Conservation (phyloP, 1,284 basidiomycete genomes). For the Phlebopus sp. region DNA sequence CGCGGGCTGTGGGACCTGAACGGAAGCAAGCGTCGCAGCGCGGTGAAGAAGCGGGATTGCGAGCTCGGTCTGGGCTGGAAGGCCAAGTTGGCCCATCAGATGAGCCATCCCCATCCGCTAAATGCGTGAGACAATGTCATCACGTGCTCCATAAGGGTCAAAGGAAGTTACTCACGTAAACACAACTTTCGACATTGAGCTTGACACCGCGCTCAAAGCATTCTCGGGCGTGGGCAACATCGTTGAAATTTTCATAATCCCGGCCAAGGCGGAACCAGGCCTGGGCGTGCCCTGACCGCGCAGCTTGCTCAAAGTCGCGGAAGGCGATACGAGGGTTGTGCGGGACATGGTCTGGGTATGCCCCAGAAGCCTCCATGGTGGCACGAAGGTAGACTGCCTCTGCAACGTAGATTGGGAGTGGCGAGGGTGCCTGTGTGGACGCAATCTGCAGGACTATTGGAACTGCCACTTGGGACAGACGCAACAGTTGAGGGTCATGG, state of each 20-base stretch:
- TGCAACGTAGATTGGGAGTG: constrained; percentile 50
- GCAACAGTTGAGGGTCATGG: constrained; percentile 58
- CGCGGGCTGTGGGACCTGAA: constrained; percentile 80
- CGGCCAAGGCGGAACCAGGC: constrained; percentile 90
- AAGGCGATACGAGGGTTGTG: constrained; percentile 81
- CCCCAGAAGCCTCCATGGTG: constrained; percentile 66
- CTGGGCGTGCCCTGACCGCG: constrained; percentile 64
- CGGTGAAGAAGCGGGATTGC: constrained; percentile 75
- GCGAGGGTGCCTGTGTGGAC: constrained; percentile 27
- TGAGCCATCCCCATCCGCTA: constrained; percentile 90
- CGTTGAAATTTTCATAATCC: constrained; percentile 89
- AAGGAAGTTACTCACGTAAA: constrained; percentile 60
- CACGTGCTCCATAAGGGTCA: background rate
- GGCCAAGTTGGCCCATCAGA: constrained; percentile 81
- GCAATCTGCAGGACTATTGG: constrained; percentile 59
- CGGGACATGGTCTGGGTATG: constrained; percentile 56
- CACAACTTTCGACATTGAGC: constrained; percentile 67
- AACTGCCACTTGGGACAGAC: constrained; percentile 66
- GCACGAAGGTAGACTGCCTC: constrained; percentile 79
- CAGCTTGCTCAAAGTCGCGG: constrained; percentile 82
- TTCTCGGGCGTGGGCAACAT: constrained; percentile 66
- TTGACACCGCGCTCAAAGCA: constrained; percentile 83
- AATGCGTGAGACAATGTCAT: constrained; percentile 6
- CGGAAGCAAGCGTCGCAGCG: constrained; percentile 75
- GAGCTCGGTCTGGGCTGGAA: constrained; percentile 49